Base-by-base conservation (phyloP, 345 rosid species). In the Cardiospermum halicacabum region DNA sequence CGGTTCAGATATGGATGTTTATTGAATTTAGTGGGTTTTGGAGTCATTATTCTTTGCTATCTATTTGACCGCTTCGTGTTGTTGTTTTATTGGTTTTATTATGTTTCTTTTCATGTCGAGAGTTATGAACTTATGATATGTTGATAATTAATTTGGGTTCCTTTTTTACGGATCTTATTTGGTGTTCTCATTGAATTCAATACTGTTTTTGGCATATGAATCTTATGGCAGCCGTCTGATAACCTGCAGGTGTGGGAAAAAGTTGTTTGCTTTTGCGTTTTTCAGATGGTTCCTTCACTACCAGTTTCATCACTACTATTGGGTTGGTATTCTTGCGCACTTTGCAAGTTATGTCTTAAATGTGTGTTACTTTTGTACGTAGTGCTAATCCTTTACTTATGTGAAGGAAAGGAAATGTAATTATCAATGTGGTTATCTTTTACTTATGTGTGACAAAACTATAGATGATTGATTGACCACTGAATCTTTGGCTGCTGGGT, bases 241-340 rank as follows among this genome's bases (percentile, higher is more conserved):
- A 9, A 24, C 37, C 28, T 56, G 43, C 80, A 85, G 97, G 97
- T 72, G 94, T 89, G 69, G 97, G 97, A 28, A 91, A 89, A 85
- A 91, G 97, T 87, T 91, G 97, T 68, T 83, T 91, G 53, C 96
- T 91, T 70, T 72, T 91, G 63, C 94, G 97, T 58, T 91, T 91
- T 75, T 91, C 97, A 8, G 96, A 91, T 78, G 97, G 96, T 72
- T 91, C 97, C 64, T 91, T 91, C 73, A 91, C 96, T 19, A 91
- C 97, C 34, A 91, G 97, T 75, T 91, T 91, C 74, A 91, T 91
- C 47, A 91, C 97, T 3, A 91, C 97, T 48, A 91, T 91, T 43
- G 97, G 97, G 96, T 91, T 40, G 47, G 80, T 65, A 60, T 67
- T 31, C 47, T 34, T 55, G 6, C 48, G n/a, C 36, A 42, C 53